Evolutionary conservation across 441 rosid genomes (phyloP), one percentile per base, ranked within the genome.

Genomic region (Syzygium malaccense): DNA sequence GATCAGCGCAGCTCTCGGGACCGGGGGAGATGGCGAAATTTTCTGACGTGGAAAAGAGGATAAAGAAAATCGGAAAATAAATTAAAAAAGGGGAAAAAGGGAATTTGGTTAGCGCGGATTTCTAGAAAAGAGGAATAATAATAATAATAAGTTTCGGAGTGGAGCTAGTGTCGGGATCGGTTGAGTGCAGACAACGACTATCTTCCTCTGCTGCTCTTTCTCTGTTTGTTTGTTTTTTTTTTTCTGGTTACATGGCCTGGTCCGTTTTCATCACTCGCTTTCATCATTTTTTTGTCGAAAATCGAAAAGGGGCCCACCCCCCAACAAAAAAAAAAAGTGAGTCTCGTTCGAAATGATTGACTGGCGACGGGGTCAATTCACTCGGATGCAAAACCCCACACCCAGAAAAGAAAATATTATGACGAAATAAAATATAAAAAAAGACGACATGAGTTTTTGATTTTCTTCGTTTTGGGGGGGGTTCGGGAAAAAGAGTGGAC

Each of bases 11-110:
- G 48, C 48, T 45, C 48, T 45, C 48, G n/a, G n/a, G n/a, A n/a
- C n/a, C n/a, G 8, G 11, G 33, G 1, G 51, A 0, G 83, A 23
- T 10, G 17, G 48, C 1, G n/a, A 37, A 20, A 20, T 20, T 23
- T 23, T 3, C 18, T 41, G 51, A 41, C 51, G 51, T 41, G 83
- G 51, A 75, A 75, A 75, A 75, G 0, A 37, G 6, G 6, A 23
- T 4, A 68, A 33, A 58, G n/a, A 25, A 25, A 58, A 58, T 58
- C 48, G 48, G 48, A 45, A 45, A 45, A 57, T 0, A 20, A 8
- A 57, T 0, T 3, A 8, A 54, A 54, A 8, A 4, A n/a, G n/a
- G n/a, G n/a, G 13, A 14, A 62, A 14, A 18, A 4, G 7, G 0
- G 30, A 7, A 60, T 13, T 33, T 37, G n/a, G 12, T 41, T 23